A percentile compares a stretch with the other conserved stretches of the same genome.
Conservation (phyloP, 2,329 filamentous ascomycete genomes). For the Chalaropsis thielavioides region DNA sequence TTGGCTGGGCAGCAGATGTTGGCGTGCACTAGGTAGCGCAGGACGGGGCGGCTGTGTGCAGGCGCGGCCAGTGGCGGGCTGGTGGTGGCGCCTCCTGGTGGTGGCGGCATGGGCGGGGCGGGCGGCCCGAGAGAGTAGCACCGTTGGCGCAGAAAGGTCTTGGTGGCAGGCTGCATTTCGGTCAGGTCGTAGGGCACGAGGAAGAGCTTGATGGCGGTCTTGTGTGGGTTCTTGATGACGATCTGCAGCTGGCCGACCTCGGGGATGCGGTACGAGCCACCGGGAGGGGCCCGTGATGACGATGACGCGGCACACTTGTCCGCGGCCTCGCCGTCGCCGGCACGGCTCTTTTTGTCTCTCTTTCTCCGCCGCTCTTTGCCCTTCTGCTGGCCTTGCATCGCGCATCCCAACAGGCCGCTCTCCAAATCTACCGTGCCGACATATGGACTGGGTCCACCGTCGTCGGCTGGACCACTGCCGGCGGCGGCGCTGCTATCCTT, state of each 20-base stretch:
- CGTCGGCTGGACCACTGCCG: constrained; percentile 22
- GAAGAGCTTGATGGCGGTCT: constrained; percentile 93
- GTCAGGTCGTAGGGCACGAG: constrained; percentile 82
- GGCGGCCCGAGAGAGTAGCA: constrained; percentile 72
- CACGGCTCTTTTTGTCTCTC: neutral
- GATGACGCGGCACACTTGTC: constrained; percentile 4
- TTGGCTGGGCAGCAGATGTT: constrained; percentile 81
- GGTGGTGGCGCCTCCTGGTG: neutral
- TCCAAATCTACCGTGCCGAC: constrained; percentile 88
- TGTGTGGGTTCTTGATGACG: constrained; percentile 95
- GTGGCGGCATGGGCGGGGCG: constrained; percentile 19
- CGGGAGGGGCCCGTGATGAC: constrained; percentile 46
- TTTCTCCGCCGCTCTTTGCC: constrained; percentile 29
- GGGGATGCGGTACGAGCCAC: constrained; percentile 86
- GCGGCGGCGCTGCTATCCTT: neutral
- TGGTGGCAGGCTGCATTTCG: constrained; percentile 86
- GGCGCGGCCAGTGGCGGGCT: neutral
- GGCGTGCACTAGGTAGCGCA: constrained; percentile 82
- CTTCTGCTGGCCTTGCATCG: neutral
- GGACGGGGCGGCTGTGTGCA: constrained; percentile 41
- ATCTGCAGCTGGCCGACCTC: constrained; percentile 91
- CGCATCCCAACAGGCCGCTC: constrained; percentile 44
- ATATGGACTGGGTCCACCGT: constrained; percentile 89
- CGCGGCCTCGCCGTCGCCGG: neutral
- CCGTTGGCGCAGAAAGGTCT: constrained; percentile 89